Conservation (phyloP, 129 eudicot genomes). For the Scalesia atractyloides region DNA sequence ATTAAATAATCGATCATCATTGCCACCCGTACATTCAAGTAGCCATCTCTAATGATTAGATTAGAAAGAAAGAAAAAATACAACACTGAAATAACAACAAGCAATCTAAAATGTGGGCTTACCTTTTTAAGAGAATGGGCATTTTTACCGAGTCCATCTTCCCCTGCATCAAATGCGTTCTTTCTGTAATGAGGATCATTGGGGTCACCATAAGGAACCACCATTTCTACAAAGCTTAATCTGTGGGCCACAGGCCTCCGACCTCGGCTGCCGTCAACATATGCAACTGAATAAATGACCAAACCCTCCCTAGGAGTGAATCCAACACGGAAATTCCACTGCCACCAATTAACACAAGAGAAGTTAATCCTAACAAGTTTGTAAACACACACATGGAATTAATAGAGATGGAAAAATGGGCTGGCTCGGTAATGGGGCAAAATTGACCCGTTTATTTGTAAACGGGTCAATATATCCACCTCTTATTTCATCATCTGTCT, state of each 20-base stretch:
- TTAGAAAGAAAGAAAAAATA: neutral
- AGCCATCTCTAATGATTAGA: neutral
- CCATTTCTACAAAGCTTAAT: conserved; percentile 89
- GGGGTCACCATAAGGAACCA: conserved; percentile 93
- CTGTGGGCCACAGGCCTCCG: conserved; percentile 82
- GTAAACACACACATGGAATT: conserved; percentile 4
- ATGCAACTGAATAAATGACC: conserved; percentile 71
- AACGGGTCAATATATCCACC: neutral
- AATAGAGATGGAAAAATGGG: neutral
- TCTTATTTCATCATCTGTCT: neutral
- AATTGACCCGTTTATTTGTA: neutral
- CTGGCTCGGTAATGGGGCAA: neutral
- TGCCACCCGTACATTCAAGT: neutral
- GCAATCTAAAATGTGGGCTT: neutral
- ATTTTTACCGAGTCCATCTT: conserved; percentile 89
- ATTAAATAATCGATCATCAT: neutral
- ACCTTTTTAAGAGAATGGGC: conserved; percentile 97
- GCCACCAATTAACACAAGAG: conserved; percentile 19
- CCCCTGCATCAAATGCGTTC: conserved; percentile 96
- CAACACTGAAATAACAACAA: conserved; percentile 5
- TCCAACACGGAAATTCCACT: conserved; percentile 87
- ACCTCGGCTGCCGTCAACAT: conserved; percentile 84
- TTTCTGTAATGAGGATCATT: conserved; percentile 94
- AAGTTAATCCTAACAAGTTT: conserved; percentile 19
- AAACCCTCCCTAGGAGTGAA: conserved; percentile 83